These are phyloP conservation scores for Taphrina communis DNA, from an alignment of 1,139 yeast species.

Conservation along the genomic window DNA sequence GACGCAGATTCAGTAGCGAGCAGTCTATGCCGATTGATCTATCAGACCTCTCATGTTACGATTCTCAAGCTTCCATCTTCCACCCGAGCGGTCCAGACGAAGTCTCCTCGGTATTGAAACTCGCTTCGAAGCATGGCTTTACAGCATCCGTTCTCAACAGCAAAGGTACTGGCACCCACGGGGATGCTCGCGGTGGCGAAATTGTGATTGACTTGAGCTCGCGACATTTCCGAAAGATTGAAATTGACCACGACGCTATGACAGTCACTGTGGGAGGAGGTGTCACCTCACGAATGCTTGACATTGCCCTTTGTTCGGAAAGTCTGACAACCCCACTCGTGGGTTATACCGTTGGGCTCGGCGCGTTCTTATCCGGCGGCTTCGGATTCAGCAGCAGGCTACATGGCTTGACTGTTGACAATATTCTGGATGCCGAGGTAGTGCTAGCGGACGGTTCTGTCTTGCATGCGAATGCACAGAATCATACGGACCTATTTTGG, in stretches of 20 bases:
- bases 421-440: conserved; percentile 18
- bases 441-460: conserved; percentile 21
- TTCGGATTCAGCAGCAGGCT: conserved; percentile 25
- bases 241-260: conserved; percentile 13
- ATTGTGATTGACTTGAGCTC: conserved; percentile 19
- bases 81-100: not conserved
- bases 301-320: conserved; percentile 9
- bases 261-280: conserved; percentile 23
- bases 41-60: not conserved
- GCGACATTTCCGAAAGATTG: conserved; percentile 5
- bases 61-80: not conserved
- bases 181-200: conserved; percentile 20
- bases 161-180: conserved; percentile 23
- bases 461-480: conserved; percentile 11
- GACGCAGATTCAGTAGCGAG: conserved; percentile 7
- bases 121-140: conserved; percentile 1
- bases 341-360: conserved; percentile 29
- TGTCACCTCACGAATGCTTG: conserved; percentile 24
- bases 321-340: conserved; percentile 19
- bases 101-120: conserved; percentile 1
- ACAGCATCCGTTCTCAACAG: conserved; percentile 23
- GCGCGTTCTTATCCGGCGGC: conserved; percentile 30
- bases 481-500: conserved; percentile 18
- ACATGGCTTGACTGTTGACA: conserved; percentile 30
- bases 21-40: conserved; percentile 6